Percentiles rank a stretch among this genome's conserved stretches.
Evolutionary conservation across 1,284 basidiomycete genomes (phyloP).

Genomic region (Ustilago shanxiensis): DNA sequence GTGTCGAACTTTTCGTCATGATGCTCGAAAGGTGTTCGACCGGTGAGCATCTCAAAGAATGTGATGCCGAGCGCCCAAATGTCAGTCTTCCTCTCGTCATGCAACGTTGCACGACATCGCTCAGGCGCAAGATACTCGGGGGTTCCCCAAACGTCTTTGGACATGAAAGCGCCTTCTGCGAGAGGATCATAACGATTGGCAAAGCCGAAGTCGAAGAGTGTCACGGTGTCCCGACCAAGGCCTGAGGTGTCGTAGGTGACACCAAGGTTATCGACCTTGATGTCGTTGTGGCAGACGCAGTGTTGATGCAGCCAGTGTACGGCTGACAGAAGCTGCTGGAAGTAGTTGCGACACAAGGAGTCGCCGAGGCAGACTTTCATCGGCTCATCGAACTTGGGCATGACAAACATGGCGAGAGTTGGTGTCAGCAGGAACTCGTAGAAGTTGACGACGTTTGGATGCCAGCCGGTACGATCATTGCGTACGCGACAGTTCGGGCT

Average conservation of each 20-base stretch:
- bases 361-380: constrained; percentile 61
- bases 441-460: constrained; percentile 56
- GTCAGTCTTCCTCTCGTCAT: constrained; percentile 60
- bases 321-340: constrained; percentile 51
- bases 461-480: constrained; percentile 47
- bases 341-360: constrained; percentile 52
- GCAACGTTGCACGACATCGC: constrained; percentile 42
- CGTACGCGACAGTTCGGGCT: constrained; percentile 42
- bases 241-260: constrained; percentile 51
- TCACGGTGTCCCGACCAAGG: constrained; percentile 27
- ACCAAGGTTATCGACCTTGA: constrained; percentile 62
- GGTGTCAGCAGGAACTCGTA: constrained; percentile 59
- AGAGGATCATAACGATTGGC: constrained; percentile 56
- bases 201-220: constrained; percentile 61
- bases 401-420: constrained; percentile 50
- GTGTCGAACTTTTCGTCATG: constrained; percentile 53
- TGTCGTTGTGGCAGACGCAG: constrained; percentile 59
- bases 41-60: constrained; percentile 63
- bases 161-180: constrained; percentile 42
- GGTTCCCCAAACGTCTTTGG: constrained; percentile 53
- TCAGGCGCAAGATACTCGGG: constrained; percentile 64
- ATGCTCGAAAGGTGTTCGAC: constrained; percentile 61
- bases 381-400: constrained; percentile 59
- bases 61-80: constrained; percentile 64
- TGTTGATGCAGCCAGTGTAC: constrained; percentile 61